Conservation (phyloP, 2,329 filamentous ascomycete genomes). For the Fusarium tanahbumbuense region DNA sequence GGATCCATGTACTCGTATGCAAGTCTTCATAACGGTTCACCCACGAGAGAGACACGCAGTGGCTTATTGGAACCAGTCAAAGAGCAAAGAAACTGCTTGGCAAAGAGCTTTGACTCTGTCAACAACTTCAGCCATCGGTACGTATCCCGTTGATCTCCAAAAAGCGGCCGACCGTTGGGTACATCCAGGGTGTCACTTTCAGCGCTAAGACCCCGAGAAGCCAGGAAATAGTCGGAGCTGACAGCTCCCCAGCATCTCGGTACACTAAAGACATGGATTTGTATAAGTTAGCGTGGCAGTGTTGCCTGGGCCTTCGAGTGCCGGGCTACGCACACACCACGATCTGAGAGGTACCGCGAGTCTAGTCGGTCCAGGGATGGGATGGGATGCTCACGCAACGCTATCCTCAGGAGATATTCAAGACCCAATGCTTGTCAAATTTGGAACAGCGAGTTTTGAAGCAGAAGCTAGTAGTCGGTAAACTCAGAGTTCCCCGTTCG, state of each 20-base stretch:
- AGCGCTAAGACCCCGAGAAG: background rate
- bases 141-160: background rate
- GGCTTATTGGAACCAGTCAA: background rate
- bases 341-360: background rate
- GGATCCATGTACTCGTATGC: background rate
- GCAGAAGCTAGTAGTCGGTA: background rate
- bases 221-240: constrained; percentile 3
- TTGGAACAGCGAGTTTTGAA: background rate
- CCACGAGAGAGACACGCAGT: background rate
- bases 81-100: background rate
- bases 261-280: constrained; percentile 1
- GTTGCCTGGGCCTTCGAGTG: background rate
- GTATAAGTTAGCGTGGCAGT: background rate
- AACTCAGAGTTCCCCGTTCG: background rate
- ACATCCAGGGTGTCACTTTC: background rate
- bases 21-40: background rate
- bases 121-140: background rate
- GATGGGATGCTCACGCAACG: background rate
- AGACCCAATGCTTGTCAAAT: background rate
- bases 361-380: background rate
- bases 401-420: background rate
- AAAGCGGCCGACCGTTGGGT: constrained; percentile 2
- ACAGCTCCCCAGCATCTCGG: background rate
- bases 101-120: constrained; percentile 1
- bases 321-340: background rate